Evolutionary conservation across 2,329 filamentous ascomycete genomes (phyloP), one percentile per base, ranked within the genome.

Genomic region (Knufia fluminis): DNA sequence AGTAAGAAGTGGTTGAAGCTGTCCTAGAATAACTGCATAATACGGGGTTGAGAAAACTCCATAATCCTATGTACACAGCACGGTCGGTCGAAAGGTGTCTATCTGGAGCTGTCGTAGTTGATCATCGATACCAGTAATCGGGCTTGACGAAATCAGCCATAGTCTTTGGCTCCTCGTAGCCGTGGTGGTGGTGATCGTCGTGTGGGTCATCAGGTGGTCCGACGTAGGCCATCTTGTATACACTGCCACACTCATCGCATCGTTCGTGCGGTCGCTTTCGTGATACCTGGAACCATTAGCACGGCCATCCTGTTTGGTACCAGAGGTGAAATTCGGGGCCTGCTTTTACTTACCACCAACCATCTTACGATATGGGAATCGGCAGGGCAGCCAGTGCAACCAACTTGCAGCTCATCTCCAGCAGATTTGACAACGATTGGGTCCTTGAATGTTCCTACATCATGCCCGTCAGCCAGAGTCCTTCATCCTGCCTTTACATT

Each of bases 191-290:
- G 62, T 75, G 71, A 12, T 28, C 26, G 26, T 28, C 26, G 54
- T 66, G 62, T 62, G 80, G 76, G 66, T 79, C 80, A 59, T 92
- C 85, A 66, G 82, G 69, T 46, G 89, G 82, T 54, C 92, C 92
- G 59, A 95, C 74, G 71, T 95, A 98, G 68, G 96, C 85, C 86
- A 97, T 92, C 83, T 95, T 94, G 78, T 94, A 90, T 60, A 92
- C 87, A 69, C 82, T 87, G 61, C 92, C 92, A 74, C 92, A 98
- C 78, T 98, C 92, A 65, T 82, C 82, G 82, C 92, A 98, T 70
- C 92, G 88, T 77, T 94, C 87, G 61, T 95, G 71, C 51, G 92
- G 92, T 68, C 92, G 89, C 52, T 92, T 83, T 66, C 86, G 86
- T 67, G 86, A 85, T 65, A 94, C 79, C 86, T 92, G 12, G 10